Evolutionary conservation across 257 asterid genomes (phyloP).

Genomic region (Verbascum thapsus): DNA sequence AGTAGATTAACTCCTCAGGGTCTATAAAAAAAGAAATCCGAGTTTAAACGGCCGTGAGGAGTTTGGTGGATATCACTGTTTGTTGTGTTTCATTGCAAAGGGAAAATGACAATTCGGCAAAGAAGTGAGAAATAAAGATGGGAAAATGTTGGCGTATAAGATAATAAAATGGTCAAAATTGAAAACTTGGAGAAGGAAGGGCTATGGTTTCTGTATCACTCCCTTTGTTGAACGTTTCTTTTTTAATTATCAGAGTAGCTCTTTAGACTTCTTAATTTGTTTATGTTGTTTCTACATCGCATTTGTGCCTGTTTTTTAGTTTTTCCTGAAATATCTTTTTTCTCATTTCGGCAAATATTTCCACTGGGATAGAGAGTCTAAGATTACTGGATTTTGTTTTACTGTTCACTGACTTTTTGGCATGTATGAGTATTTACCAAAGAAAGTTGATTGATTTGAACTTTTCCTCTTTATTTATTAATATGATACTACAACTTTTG

Average conservation of each 20-base stretch:
- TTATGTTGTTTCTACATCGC: not conserved
- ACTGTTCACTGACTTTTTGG: not conserved
- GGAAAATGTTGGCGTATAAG: not conserved
- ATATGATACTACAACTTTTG: not conserved
- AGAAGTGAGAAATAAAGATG: not conserved
- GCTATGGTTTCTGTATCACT: not conserved
- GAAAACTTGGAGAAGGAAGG: not conserved
- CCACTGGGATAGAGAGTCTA: not conserved
- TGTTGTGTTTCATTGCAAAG: not conserved
- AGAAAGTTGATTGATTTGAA: not conserved
- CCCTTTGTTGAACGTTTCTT: not conserved
- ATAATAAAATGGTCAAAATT: not conserved
- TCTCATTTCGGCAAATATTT: not conserved
- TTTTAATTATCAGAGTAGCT: not conserved
- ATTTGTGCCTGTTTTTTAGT: not conserved
- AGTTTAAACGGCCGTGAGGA: not conserved
- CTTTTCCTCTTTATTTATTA: not conserved
- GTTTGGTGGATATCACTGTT: not conserved
- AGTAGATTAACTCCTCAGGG: not conserved
- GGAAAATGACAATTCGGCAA: not conserved
- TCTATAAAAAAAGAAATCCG: not conserved
- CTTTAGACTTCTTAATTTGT: not conserved
- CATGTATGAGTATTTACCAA: not conserved
- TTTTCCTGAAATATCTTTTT: not conserved
- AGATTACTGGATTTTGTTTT: slow-evolving; percentile 3